Percentiles rank a stretch among this genome's conserved stretches.
phyloP scores from a whole-genome alignment of 139 green algal species.

The Gonium pectorale region DNA sequence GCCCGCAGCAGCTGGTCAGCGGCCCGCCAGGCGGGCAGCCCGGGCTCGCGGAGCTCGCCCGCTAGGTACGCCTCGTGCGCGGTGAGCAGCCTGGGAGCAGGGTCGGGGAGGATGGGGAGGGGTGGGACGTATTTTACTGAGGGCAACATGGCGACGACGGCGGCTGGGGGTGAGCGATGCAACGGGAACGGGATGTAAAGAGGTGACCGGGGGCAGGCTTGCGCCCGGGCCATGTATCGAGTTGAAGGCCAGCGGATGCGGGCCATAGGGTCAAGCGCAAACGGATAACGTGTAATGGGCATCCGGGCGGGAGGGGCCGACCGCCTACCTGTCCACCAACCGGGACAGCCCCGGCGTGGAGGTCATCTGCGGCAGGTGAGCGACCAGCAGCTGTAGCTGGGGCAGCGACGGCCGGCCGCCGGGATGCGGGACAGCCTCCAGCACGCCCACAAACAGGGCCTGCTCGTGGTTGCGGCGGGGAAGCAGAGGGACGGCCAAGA shows the following conservation, averaged over 20 bases:
- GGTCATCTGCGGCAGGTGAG: slow-evolving; percentile 11
- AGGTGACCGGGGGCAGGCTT: too few relatives aligned
- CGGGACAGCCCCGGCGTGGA: slow-evolving; percentile 23
- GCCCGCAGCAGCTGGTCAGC: slow-evolving; percentile 34
- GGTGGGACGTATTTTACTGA: background rate
- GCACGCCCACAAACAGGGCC: slow-evolving; percentile 1
- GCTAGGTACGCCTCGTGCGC: slow-evolving; percentile 14
- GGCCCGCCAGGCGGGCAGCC: slow-evolving; percentile 12
- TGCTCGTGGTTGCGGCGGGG: background rate
- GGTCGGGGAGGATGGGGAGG: background rate
- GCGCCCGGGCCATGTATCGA: too few relatives aligned
- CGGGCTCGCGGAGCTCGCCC: background rate
- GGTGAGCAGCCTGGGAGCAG: slow-evolving; percentile 22
- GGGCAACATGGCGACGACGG: background rate
- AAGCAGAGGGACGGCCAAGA: background rate
- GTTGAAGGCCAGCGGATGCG: too few relatives aligned
- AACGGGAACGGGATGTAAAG: too few relatives aligned
- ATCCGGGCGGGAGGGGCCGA: too few relatives aligned
- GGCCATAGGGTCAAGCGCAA: too few relatives aligned
- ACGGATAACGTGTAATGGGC: too few relatives aligned
- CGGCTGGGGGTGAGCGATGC: too few relatives aligned
- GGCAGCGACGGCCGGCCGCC: background rate
- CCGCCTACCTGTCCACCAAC: slow-evolving; percentile 18
- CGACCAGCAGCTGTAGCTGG: slow-evolving; percentile 24
- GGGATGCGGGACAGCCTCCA: background rate